Evolutionary conservation across 108 stramenopile genomes (phyloP), one percentile per base, ranked within the genome.

Genomic region (Skeletonema grethae): DNA sequence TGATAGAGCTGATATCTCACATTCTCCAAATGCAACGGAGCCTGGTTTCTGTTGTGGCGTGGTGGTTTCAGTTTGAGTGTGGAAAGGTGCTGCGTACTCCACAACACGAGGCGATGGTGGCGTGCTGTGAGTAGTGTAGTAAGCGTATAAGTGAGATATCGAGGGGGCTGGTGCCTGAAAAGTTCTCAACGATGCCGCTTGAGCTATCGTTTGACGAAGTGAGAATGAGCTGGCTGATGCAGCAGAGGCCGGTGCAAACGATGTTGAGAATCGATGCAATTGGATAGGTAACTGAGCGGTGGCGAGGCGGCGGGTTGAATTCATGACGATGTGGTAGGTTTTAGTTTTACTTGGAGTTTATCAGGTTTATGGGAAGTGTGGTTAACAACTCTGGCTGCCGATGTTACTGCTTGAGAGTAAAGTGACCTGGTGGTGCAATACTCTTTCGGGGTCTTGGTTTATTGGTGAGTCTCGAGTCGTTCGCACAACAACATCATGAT

Each of bases 11-110:
- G 82, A 73, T 39, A 80, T 85, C 69, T 90, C 89, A 36, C 84
- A 83, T 30, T 88, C 85, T 22, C 83, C 78, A 57, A 88, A 88
- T 15, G 88, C 88, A n/a, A 74, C 48, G 16, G 85, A 88, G 0
- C 88, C 88, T 1, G 48, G 39, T 15, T 58, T 31, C 20, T 22
- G 50, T 24, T 53, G 20, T 24, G 18, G 50, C 2, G 22, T 22
- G n/a, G 50, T 22, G 20, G 22, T 24, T 20, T 53, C 50, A 53
- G 50, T 53, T 53, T 53, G 50, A 53, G 50, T 53, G 50, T 53
- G 50, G n/a, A 53, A 53, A 22, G 50, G 48, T 7, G 18, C 1
- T 20, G 22, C 22, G 7, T 22, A 50, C 20, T 50, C 48, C 7
- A 50, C 48, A 7, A 5, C 48, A 22, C 48, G 48, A 50, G 48